Percentiles rank a stretch among this genome's conserved stretches.
Evolutionary conservation across 2,329 filamentous ascomycete genomes (phyloP).

Genomic region (Fusarium lyarnte): DNA sequence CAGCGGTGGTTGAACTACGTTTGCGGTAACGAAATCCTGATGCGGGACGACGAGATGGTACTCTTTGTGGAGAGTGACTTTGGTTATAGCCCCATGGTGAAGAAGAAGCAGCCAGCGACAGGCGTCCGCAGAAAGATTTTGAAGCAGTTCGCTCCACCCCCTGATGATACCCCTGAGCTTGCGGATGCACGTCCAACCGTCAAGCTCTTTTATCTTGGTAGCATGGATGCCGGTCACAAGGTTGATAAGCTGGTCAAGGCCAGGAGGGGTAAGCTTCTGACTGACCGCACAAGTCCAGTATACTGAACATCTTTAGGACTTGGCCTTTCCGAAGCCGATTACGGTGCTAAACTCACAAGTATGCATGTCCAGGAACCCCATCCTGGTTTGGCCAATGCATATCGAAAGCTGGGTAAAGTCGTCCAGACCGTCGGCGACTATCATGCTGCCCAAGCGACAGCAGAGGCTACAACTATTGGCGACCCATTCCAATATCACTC

Average conservation of each 20-base stretch:
- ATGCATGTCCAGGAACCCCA: slow-evolving; percentile 94
- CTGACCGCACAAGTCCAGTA: background rate
- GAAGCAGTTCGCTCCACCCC: slow-evolving; percentile 97
- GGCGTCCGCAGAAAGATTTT: slow-evolving; percentile 94
- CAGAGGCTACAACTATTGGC: slow-evolving; percentile 92
- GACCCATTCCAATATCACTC: slow-evolving; percentile 96
- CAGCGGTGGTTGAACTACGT: slow-evolving; percentile 97
- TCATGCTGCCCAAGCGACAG: slow-evolving; percentile 95
- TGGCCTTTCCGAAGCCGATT: slow-evolving; percentile 90
- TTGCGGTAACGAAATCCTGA: slow-evolving; percentile 89
- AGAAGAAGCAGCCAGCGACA: slow-evolving; percentile 96
- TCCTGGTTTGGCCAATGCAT: slow-evolving; percentile 85
- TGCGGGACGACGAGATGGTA: slow-evolving; percentile 95
- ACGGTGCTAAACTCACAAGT: slow-evolving; percentile 86
- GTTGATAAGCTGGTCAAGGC: slow-evolving; percentile 94
- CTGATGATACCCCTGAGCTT: slow-evolving; percentile 95
- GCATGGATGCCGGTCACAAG: slow-evolving; percentile 98
- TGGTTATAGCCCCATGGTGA: slow-evolving; percentile 94
- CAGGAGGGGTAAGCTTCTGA: slow-evolving; percentile 74
- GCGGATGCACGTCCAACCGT: slow-evolving; percentile 89
- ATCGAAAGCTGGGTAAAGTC: slow-evolving; percentile 92
- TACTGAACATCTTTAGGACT: slow-evolving; percentile 69
- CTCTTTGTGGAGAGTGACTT: slow-evolving; percentile 99
- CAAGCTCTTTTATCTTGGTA: slow-evolving; percentile 93
- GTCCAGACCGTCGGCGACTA: slow-evolving; percentile 95